Evolutionary conservation across 345 rosid species (phyloP), one percentile per base, ranked within the genome.

Genomic region (Kandelia obovata): DNA sequence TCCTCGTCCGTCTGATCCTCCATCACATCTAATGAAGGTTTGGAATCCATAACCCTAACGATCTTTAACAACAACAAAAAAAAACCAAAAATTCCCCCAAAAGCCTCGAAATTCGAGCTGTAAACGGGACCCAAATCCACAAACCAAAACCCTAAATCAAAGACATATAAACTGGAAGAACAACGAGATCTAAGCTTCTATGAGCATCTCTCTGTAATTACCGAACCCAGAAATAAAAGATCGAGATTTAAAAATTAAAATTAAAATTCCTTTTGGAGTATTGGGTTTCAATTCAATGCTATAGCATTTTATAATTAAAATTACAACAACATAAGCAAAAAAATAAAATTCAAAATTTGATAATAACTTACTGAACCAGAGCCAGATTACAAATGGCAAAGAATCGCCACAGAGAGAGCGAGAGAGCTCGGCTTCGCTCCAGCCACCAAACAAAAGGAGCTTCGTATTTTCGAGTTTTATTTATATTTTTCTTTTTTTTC

Each of bases 1-100:
- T 92, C 98, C 85, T 88, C 98, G 52, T 96, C 99, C 68, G 94
- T 90, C 83, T 89, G 94, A 90, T 96, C 99, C 86, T 90, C 99
- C 89, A 86, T 63, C 79, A 53, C 70, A n/a, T 78, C 79, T 53
- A 86, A 83, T 68, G 91, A 83, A 84, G 90, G 78, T 83, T 72
- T 85, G n/a, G 90, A 84, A 81, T 90, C 96, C 99, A 95, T 95
- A 11, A 27, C 25, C 16, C 30, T 8, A 56, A 56, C 59, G 31
- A 56, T 56, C 59, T 25, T 13, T 3, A 15, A 15, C 30, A 2
- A 2, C 30, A 28, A 28, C 2, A 15, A 3, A 13, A 43, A 43
- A 13, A 56, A 25, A 15, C 28, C 10, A 25, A 56, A 10, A 21
- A 3, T 26, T 15, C 27, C 30, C 47, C 53, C 51, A 47, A 47